Evolutionary conservation across 1,284 basidiomycete species (phyloP).

Genomic region (Cryptococcus sp.): DNA sequence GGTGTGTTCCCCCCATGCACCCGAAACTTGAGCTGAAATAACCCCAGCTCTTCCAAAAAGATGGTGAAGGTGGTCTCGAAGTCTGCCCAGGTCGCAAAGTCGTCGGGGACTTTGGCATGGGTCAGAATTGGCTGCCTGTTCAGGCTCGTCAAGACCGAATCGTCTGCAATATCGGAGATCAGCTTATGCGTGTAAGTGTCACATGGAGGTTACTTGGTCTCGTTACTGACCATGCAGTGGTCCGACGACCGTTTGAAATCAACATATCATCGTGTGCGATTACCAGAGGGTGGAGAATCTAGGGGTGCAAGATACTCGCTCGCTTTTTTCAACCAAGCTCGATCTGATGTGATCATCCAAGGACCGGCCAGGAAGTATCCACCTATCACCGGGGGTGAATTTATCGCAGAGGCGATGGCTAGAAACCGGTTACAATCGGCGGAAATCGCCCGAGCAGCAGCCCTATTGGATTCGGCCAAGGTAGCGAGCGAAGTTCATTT

Average conservation of each 20-base stretch:
- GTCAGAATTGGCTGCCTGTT: constrained; percentile 25
- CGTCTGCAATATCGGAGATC: constrained; percentile 39
- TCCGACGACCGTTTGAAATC: constrained; percentile 32
- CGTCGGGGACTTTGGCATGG: constrained; percentile 36
- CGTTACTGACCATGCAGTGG: constrained; percentile 16
- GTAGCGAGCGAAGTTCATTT: constrained; percentile 26
- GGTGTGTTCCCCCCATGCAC: constrained; percentile 5
- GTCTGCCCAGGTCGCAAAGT: constrained; percentile 34
- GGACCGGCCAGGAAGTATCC: constrained; percentile 31
- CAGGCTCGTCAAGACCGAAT: constrained; percentile 28
- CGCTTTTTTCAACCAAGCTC: constrained; percentile 37
- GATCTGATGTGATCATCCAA: constrained; percentile 25
- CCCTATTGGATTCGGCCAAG: constrained; percentile 10
- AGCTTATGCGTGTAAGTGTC: constrained; percentile 25
- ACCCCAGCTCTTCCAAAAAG: constrained; percentile 30
- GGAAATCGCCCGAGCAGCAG: constrained; percentile 21
- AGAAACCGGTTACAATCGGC: constrained; percentile 31
- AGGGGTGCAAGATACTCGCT: constrained; percentile 27
- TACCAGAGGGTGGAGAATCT: constrained; percentile 23
- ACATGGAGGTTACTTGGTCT: not conserved
- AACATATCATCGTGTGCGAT: constrained; percentile 33
- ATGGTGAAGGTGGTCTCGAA: constrained; percentile 33
- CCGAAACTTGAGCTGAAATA: not conserved
- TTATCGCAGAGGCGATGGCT: constrained; percentile 28
- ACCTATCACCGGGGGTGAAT: constrained; percentile 28